A percentile compares a stretch with the other conserved stretches of the same genome.
phyloP scores from a whole-genome alignment of 768 basidiomycete genomes.

The Hygrocybe coccinea region DNA sequence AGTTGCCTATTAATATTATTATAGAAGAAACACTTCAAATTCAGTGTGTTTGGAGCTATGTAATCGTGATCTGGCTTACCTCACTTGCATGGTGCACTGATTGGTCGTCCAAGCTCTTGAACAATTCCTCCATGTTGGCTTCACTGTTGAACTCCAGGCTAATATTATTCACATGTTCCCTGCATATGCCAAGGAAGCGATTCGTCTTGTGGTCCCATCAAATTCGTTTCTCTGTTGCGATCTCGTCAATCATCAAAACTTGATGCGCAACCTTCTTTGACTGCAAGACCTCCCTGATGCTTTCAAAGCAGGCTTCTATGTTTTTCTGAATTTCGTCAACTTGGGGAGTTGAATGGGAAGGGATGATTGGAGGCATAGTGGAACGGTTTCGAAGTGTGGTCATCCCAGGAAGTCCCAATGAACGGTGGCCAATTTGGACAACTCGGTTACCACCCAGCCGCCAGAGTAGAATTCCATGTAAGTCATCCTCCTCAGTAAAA shows the following conservation, averaged over 20 bases:
- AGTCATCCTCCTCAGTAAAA: conserved; percentile 19
- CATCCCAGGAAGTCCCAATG: conserved; percentile 15
- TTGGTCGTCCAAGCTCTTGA: background rate
- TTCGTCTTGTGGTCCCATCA: conserved; percentile 20
- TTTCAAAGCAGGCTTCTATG: conserved; percentile 11
- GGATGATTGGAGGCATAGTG: conserved; percentile 6
- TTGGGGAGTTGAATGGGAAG: conserved; percentile 8
- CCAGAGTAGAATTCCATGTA: conserved; percentile 16
- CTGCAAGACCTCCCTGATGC: conserved; percentile 5
- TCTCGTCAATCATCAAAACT: conserved; percentile 22
- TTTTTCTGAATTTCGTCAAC: conserved; percentile 16
- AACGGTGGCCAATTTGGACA: conserved; percentile 16
- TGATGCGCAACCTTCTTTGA: conserved; percentile 6
- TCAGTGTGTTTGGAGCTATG: background rate
- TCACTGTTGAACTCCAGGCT: conserved; percentile 13
- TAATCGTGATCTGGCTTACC: conserved; percentile 7
- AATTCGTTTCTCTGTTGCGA: conserved; percentile 14
- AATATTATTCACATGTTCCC: conserved; percentile 15
- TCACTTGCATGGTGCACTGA: conserved; percentile 14
- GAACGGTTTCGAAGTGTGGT: conserved; percentile 10
- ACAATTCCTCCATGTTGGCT: conserved; percentile 5
- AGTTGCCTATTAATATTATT: conserved; percentile 16
- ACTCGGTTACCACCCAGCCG: conserved; percentile 19
- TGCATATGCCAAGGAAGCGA: conserved; percentile 18
- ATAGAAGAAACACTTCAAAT: background rate